Conservation (phyloP, 1,139 yeast genomes). For the Hemisphaericaspora xylofermentans region DNA sequence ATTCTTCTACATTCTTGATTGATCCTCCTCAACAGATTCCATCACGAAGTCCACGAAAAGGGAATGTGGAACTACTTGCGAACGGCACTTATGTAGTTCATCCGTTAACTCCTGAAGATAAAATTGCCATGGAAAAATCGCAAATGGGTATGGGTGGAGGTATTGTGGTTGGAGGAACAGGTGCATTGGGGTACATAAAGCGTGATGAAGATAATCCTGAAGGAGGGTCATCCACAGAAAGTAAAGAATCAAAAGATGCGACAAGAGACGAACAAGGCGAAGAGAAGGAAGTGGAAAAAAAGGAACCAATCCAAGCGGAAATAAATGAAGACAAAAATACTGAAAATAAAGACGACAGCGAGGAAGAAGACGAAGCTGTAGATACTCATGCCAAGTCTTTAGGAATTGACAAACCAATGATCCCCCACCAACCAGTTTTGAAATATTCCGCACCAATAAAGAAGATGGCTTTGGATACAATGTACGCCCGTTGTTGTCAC, state of each 20-base stretch:
- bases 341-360: slow-evolving; percentile 20
- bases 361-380: slow-evolving; percentile 39
- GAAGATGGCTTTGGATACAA: slow-evolving; percentile 56
- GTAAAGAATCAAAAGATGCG: slow-evolving; percentile 2
- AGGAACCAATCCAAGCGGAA: slow-evolving; percentile 3
- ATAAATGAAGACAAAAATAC: slow-evolving; percentile 5
- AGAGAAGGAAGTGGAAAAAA: slow-evolving; percentile 15
- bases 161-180: slow-evolving; percentile 77
- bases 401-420: slow-evolving; percentile 52
- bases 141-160: slow-evolving; percentile 63
- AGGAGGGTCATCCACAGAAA: background rate
- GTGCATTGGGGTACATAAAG: slow-evolving; percentile 48
- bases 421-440: slow-evolving; percentile 23
- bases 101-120: slow-evolving; percentile 63
- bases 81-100: slow-evolving; percentile 63
- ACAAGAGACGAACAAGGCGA: slow-evolving; percentile 4
- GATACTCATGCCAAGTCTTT: slow-evolving; percentile 41
- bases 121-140: slow-evolving; percentile 41
- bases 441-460: slow-evolving; percentile 37
- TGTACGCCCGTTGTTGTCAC: slow-evolving; percentile 77
- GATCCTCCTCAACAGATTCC: slow-evolving; percentile 76
- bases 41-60: slow-evolving; percentile 61
- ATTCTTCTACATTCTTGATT: slow-evolving; percentile 66
- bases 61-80: slow-evolving; percentile 64
- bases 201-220: slow-evolving; percentile 17